A percentile compares a stretch with the other conserved stretches of the same genome.
Conservation (phyloP, 257 asterid genomes). For the Nicotiana tomentosiformis region DNA sequence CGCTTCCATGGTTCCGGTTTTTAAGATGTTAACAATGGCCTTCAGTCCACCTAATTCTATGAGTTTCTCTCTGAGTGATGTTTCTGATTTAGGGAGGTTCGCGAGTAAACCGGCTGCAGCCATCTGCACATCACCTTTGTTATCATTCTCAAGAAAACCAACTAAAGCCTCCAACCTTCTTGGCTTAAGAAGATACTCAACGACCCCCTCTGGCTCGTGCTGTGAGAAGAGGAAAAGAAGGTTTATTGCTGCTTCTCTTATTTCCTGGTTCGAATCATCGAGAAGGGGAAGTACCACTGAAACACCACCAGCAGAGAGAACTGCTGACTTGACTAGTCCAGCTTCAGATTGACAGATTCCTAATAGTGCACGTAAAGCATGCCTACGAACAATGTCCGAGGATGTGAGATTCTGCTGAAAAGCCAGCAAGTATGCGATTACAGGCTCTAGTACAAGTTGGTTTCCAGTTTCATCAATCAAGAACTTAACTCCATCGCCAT, state of each 20-base stretch:
- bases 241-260: conserved; percentile 48
- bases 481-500: conserved; percentile 47
- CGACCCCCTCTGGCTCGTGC: conserved; percentile 59
- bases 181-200: conserved; percentile 55
- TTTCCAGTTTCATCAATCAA: conserved; percentile 35
- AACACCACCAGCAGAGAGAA: conserved; percentile 46
- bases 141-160: conserved; percentile 47
- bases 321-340: conserved; percentile 49
- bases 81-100: conserved; percentile 56
- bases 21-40: conserved; percentile 39
- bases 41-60: conserved; percentile 55
- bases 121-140: conserved; percentile 47
- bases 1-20: conserved; percentile 37
- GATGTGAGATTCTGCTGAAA: conserved; percentile 43
- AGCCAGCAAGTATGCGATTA: conserved; percentile 30
- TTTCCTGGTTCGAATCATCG: conserved; percentile 50
- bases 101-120: conserved; percentile 65
- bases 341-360: conserved; percentile 53
- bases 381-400: conserved; percentile 35
- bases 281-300: conserved; percentile 48
- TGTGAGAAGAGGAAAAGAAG: conserved; percentile 55
- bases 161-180: conserved; percentile 51
- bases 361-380: conserved; percentile 42
- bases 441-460: conserved; percentile 33
- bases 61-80: conserved; percentile 36